Conservation (phyloP, 192 early-diverging fungal species). For the Podila verticillata region DNA sequence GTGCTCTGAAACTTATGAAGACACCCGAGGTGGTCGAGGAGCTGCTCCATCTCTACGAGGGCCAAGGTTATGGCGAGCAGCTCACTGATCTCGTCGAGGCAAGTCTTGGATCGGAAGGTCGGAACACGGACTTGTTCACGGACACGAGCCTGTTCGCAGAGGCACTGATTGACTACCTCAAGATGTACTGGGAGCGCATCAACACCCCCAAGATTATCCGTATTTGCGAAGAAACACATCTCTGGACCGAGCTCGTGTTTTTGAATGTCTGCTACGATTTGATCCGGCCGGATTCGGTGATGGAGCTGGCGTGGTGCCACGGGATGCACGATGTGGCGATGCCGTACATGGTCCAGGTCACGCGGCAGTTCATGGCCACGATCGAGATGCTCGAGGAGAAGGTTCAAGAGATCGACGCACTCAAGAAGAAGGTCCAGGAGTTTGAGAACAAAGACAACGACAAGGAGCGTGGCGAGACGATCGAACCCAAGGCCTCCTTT, state of each 20-base stretch:
- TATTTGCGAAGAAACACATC: slow-evolving; percentile 89
- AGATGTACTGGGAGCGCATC: slow-evolving; percentile 95
- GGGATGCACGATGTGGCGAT: slow-evolving; percentile 92
- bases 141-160: slow-evolving; percentile 97
- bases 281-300: slow-evolving; percentile 88
- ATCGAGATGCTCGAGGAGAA: slow-evolving; percentile 59
- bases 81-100: slow-evolving; percentile 90
- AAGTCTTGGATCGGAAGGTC: slow-evolving; percentile 95
- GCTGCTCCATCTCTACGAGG: slow-evolving; percentile 88
- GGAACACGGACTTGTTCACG: slow-evolving; percentile 99
- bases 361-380: slow-evolving; percentile 88
- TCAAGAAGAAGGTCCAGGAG: slow-evolving; percentile 45
- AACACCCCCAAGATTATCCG: slow-evolving; percentile 99
- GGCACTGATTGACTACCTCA: slow-evolving; percentile 98
- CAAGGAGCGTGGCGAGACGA: slow-evolving; percentile 13
- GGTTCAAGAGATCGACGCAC: slow-evolving; percentile 27
- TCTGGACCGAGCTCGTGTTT: slow-evolving; percentile 98
- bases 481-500: too few species aligned
- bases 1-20: slow-evolving; percentile 93
- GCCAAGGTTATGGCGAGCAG: slow-evolving; percentile 90
- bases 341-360: slow-evolving; percentile 95
- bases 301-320: slow-evolving; percentile 94
- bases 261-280: slow-evolving; percentile 97
- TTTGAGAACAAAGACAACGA: slow-evolving; percentile 10
- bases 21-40: slow-evolving; percentile 97